Conservation (phyloP, 257 asterid species). For the Verbena officinalis region DNA sequence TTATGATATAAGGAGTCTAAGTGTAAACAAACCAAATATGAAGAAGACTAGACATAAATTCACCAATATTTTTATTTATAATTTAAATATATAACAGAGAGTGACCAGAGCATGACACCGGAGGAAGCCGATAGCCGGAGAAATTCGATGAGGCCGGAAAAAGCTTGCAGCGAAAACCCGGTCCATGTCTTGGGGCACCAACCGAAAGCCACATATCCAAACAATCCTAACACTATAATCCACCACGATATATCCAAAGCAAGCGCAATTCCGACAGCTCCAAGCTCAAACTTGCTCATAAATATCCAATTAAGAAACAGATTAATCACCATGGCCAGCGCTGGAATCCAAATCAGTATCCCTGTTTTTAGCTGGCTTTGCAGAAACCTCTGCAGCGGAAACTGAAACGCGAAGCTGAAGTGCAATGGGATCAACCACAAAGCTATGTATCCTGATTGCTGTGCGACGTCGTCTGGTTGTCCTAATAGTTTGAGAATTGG, state of each 20-base stretch:
- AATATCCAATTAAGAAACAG: conserved; percentile 38
- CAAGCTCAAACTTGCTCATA: conserved; percentile 30
- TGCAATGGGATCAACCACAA: conserved; percentile 40
- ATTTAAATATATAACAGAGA: too few relatives aligned
- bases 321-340: conserved; percentile 33
- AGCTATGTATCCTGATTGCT: conserved; percentile 30
- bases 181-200: conserved; percentile 55
- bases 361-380: conserved; percentile 51
- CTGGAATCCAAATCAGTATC: conserved; percentile 39
- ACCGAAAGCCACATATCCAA: conserved; percentile 35
- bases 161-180: conserved; percentile 46
- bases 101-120: conserved; percentile 54
- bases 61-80: too few relatives aligned
- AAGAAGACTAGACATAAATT: too few relatives aligned
- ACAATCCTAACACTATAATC: conserved; percentile 38
- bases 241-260: conserved; percentile 52
- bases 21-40: too few relatives aligned
- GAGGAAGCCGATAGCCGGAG: conserved; percentile 47
- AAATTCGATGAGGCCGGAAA: conserved; percentile 47
- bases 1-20: too few relatives aligned
- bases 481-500: conserved; percentile 38
- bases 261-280: conserved; percentile 39
- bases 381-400: conserved; percentile 42
- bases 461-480: conserved; percentile 40
- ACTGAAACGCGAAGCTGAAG: conserved; percentile 41